phyloP scores from a whole-genome alignment of 345 rosid genomes.

The Brassica cretica region DNA sequence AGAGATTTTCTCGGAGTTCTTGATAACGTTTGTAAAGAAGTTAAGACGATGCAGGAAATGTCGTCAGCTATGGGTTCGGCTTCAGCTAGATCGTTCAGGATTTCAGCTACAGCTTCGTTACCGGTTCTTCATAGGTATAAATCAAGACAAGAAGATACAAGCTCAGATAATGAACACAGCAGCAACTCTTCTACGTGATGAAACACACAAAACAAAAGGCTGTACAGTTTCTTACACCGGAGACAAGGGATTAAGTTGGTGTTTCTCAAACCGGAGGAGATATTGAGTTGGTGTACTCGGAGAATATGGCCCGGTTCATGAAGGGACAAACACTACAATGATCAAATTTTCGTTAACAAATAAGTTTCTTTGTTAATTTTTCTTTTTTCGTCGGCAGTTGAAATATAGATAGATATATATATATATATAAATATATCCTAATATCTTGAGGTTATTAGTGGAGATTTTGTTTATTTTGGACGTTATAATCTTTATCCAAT shows the following conservation, averaged over 20 bases:
- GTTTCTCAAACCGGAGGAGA: neutral
- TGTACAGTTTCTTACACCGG: constrained; percentile 34
- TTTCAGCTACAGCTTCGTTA: constrained; percentile 70
- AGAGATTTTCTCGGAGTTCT: constrained; percentile 76
- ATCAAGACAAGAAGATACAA: constrained; percentile 58
- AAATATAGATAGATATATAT: constrained; percentile 33
- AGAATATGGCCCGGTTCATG: constrained; percentile 7
- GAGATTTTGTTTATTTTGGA: constrained; percentile 15
- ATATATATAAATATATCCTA: constrained; percentile 12
- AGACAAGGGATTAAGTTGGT: constrained; percentile 1
- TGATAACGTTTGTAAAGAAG: constrained; percentile 97
- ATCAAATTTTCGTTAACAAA: constrained; percentile 35
- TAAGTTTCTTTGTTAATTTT: constrained; percentile 16
- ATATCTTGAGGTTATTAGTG: neutral
- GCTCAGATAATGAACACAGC: constrained; percentile 70
- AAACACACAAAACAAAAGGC: neutral
- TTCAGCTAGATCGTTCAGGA: constrained; percentile 82
- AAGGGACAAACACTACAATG: constrained; percentile 31
- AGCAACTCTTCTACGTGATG: constrained; percentile 68
- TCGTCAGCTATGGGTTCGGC: constrained; percentile 59
- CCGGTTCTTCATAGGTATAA: constrained; percentile 81
- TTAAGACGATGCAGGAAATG: constrained; percentile 79
- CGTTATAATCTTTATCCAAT: neutral
- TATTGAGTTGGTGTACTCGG: neutral
- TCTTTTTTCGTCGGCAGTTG: constrained; percentile 6